A percentile compares a stretch with the other conserved stretches of the same genome.
These are phyloP conservation scores for Gossypium aridum DNA, from an alignment of 441 rosid genomes.

Conservation along the genomic window DNA sequence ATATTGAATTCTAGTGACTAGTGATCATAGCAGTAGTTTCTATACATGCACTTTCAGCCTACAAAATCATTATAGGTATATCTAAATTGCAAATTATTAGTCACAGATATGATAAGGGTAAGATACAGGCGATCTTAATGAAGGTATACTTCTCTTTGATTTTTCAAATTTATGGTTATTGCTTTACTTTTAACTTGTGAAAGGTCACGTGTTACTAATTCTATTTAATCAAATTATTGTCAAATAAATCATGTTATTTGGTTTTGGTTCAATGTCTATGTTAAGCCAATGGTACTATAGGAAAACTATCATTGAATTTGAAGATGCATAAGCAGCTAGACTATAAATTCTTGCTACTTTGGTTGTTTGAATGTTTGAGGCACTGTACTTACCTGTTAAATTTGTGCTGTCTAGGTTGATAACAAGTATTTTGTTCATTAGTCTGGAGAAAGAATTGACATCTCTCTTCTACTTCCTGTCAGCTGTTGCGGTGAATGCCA, in stretches of 20 bases:
- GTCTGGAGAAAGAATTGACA: background rate
- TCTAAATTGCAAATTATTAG: background rate
- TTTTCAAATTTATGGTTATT: background rate
- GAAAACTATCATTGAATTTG: background rate
- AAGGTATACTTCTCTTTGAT: background rate
- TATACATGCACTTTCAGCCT: background rate
- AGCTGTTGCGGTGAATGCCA: slow-evolving; percentile 96
- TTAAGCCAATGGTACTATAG: background rate
- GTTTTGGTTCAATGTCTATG: background rate
- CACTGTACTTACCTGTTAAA: background rate
- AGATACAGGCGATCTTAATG: background rate
- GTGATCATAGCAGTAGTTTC: background rate
- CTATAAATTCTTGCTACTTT: background rate
- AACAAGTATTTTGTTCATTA: background rate
- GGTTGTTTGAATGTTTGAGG: slow-evolving; percentile 5
- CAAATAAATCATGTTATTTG: background rate
- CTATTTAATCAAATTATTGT: background rate
- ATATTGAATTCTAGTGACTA: background rate
- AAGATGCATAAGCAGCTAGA: background rate
- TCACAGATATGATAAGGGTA: background rate
- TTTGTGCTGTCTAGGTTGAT: slow-evolving; percentile 8
- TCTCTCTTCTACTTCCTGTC: slow-evolving; percentile 25
- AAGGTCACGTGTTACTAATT: background rate
- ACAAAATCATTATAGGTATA: background rate
- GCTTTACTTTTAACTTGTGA: background rate